Percentiles rank a stretch among this genome's conserved stretches.
These are phyloP conservation scores for Rosa lucieae DNA, from an alignment of 306 rosid species.

Conservation along the genomic window DNA sequence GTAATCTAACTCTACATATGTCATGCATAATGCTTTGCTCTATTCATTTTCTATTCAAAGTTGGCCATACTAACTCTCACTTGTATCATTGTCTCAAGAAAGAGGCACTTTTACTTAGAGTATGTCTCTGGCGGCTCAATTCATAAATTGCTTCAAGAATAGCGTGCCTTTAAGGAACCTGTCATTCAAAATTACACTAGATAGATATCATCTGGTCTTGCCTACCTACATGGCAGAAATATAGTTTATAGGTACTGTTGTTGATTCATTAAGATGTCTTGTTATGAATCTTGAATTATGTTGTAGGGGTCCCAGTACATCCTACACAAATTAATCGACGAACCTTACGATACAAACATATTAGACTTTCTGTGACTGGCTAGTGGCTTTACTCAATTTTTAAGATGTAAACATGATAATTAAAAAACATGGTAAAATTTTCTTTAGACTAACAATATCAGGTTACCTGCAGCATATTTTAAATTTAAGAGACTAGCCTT, in stretches of 20 bases:
- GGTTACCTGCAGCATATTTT: slow-evolving; percentile 62
- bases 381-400: slow-evolving; percentile 12
- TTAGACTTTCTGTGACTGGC: slow-evolving; percentile 73
- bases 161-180: slow-evolving; percentile 83
- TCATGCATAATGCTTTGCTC: too few relatives aligned
- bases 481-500: slow-evolving; percentile 81
- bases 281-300: slow-evolving; percentile 21
- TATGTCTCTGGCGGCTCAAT: slow-evolving; percentile 93
- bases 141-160: slow-evolving; percentile 88
- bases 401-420: background rate
- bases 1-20: too few relatives aligned
- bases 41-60: too few relatives aligned
- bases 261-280: slow-evolving; percentile 7
- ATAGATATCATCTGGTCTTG: slow-evolving; percentile 89
- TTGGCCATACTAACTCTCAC: too few relatives aligned
- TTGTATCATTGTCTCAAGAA: slow-evolving; percentile 15
- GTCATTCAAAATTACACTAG: slow-evolving; percentile 90
- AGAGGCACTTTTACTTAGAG: slow-evolving; percentile 78
- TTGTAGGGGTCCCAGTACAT: slow-evolving; percentile 83
- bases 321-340: slow-evolving; percentile 98
- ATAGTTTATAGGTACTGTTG: background rate
- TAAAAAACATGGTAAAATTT: slow-evolving; percentile 9
- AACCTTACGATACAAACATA: slow-evolving; percentile 82
- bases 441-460: slow-evolving; percentile 27
- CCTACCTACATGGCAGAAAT: slow-evolving; percentile 62